Evolutionary conservation across 1,139 yeast genomes (phyloP), one percentile per base, ranked within the genome.

Genomic region (Pichia cactophila): DNA sequence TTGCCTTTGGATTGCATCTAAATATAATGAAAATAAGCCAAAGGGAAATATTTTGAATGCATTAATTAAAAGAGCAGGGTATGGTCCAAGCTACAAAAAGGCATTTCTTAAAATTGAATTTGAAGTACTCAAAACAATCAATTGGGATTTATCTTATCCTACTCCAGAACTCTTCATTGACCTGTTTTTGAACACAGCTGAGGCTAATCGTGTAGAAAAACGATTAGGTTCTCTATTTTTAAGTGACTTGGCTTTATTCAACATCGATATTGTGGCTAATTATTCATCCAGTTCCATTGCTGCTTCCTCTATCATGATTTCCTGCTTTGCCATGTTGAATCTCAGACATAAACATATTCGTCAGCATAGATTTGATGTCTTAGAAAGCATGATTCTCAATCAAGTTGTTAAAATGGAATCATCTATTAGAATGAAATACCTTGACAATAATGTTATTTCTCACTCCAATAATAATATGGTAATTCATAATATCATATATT

Each of bases 1-100:
- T 29, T 76, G 86, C 54, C 69, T 85, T 46, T 85, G 92, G 94
- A 75, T 83, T 47, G 76, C 86, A 42, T 79, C 88, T 55, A 85
- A 85, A 67, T 82, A 78, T 63, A 72, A 79, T 65, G 92, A 84
- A 62, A 72, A 80, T 50, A 85, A 85, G 66, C 77, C 77, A 57
- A 79, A 79, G 61, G 77, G 82, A 44, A 86, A 88, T 31, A 69
- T 78, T 23, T 64, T 80, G 53, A 73, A 74, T 56, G 80, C 78
- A 57, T 70, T 78, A 53, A 68, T 81, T 58, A 73, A 73, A 55
- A 74, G 81, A 65, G 83, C 88, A 61, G 83, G 86, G 63, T 61
- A 60, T 50, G 77, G 77, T 56, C 75, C 81, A 58, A 80, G 80
- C 64, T 72, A 78, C 41, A 78, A 78, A 56, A 71, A 74, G 51